phyloP scores from a whole-genome alignment of 2,329 filamentous ascomycete genomes.

The Monosporascus ibericus region DNA sequence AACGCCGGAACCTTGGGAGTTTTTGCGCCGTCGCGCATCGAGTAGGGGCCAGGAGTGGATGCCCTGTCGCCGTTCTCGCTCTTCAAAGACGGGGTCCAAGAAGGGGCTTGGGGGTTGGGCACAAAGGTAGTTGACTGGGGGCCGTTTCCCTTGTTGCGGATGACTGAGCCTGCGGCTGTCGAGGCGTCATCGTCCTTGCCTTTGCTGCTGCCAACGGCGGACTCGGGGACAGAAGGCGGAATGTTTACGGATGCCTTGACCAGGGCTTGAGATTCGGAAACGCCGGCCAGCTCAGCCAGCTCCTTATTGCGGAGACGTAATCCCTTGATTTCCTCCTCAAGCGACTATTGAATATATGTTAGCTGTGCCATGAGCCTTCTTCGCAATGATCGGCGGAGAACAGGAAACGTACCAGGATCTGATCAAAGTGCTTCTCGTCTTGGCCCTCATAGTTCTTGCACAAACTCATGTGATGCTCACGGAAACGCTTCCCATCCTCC shows the following conservation, averaged over 20 bases:
- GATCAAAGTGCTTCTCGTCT: conserved; percentile 16
- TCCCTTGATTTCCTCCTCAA: conserved; percentile 15
- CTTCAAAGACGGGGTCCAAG: conserved; percentile 11
- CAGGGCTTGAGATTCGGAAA: neutral
- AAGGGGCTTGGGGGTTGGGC: conserved; percentile 17
- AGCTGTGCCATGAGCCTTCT: conserved; percentile 1
- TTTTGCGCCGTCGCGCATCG: neutral
- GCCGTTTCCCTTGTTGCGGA: neutral
- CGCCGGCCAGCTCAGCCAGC: conserved; percentile 7
- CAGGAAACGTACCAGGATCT: conserved; percentile 16
- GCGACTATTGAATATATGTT: conserved; percentile 8
- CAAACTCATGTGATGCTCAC: conserved; percentile 13
- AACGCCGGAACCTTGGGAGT: neutral
- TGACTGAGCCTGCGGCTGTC: neutral
- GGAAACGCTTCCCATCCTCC: conserved; percentile 8
- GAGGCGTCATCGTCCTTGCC: neutral
- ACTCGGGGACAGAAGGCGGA: neutral
- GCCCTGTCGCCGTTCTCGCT: neutral
- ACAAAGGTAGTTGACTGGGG: conserved; percentile 2
- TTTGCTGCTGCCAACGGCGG: neutral
- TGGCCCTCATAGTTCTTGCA: conserved; percentile 10
- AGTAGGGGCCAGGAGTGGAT: too few species aligned
- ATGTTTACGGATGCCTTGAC: neutral
- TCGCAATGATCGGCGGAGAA: neutral
- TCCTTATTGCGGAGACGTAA: conserved; percentile 7